phyloP scores from a whole-genome alignment of 352 stramenopile genomes.

The Pythium biforme region DNA sequence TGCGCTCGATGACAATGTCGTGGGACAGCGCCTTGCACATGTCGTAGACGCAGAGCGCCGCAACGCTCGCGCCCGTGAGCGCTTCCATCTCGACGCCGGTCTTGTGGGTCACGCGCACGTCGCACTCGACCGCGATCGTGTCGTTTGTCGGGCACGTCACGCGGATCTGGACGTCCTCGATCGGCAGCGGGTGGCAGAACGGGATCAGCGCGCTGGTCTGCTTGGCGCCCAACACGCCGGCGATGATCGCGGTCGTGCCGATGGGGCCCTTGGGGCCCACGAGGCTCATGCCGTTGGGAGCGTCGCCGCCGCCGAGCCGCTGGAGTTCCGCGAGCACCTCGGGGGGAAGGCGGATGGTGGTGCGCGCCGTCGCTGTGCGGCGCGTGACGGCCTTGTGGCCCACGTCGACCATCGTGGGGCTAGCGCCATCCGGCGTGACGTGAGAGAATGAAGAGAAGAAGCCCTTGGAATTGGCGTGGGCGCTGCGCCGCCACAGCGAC shows the following conservation, averaged over 20 bases:
- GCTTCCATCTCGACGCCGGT: slow-evolving; percentile 96
- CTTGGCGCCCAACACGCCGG: slow-evolving; percentile 93
- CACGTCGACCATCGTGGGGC: slow-evolving; percentile 91
- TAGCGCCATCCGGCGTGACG: slow-evolving; percentile 39
- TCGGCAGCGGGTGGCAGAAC: slow-evolving; percentile 92
- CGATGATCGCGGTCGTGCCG: slow-evolving; percentile 89
- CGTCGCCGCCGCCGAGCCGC: slow-evolving; percentile 14
- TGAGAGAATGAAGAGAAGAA: slow-evolving; percentile 43
- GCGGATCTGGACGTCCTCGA: slow-evolving; percentile 90
- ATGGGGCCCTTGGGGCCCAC: slow-evolving; percentile 90
- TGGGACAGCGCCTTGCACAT: slow-evolving; percentile 98
- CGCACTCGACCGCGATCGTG: slow-evolving; percentile 84
- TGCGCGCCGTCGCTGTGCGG: slow-evolving; percentile 78
- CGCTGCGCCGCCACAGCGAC: not conserved
- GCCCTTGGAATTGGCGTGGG: not conserved
- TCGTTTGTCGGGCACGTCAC: slow-evolving; percentile 57
- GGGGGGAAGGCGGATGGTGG: slow-evolving; percentile 85
- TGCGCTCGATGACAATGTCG: slow-evolving; percentile 92
- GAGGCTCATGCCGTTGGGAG: slow-evolving; percentile 29
- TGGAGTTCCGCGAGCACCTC: slow-evolving; percentile 76
- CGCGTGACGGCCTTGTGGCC: slow-evolving; percentile 79
- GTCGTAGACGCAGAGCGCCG: slow-evolving; percentile 97
- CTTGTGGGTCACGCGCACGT: slow-evolving; percentile 90
- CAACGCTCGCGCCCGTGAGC: slow-evolving; percentile 91
- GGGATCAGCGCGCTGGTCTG: slow-evolving; percentile 91